Evolutionary conservation across 1,139 yeast species (phyloP), one percentile per base, ranked within the genome.

Genomic region (Geotrichum bryndzae): DNA sequence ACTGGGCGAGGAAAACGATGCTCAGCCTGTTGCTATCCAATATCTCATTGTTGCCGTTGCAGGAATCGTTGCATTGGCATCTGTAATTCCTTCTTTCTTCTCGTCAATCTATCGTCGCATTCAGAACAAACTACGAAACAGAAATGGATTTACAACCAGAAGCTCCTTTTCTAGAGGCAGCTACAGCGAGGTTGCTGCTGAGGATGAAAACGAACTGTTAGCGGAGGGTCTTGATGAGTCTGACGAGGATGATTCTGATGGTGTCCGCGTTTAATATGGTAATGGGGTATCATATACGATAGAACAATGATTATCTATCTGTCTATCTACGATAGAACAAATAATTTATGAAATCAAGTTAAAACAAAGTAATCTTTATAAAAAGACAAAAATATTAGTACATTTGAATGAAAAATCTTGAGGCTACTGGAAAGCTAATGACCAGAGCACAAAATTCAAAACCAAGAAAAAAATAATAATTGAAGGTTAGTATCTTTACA

Each of bases 1-100:
- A 69, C 80, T 92, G 57, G 95, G 88, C 54, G 94, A 86, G 62
- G 91, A 86, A 54, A 90, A 86, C 27, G 73, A 65, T 50, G 66
- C 67, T 53, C 71, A 66, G 61, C 68, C 68, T 46, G 59, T 66
- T 10, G 63, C 63, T 35, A 59, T 70, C 18, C 69, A 67, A 51
- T 68, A 67, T 50, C 63, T 66, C 13, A 65, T 71, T 15, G 64
- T 72, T n/a, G 72, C 69, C 2, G 66, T 73, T 11, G 74, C 76
- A 5, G 74, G 73, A 0, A 68, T 72, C 8, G 70, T 72, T 33
- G 76, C 76, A 7, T 64, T 72, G 50, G 70, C 70, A 50, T 58
- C 71, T 3, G 70, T 74, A 7, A 59, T 75, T 11, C 77, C 78
- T 6, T 63, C 63, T 27, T 56, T 65, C 29, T 59, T 61, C 2